A percentile compares a stretch with the other conserved stretches of the same genome.
phyloP scores from a whole-genome alignment of 352 stramenopile species.

The Phytophthora sansomeana region DNA sequence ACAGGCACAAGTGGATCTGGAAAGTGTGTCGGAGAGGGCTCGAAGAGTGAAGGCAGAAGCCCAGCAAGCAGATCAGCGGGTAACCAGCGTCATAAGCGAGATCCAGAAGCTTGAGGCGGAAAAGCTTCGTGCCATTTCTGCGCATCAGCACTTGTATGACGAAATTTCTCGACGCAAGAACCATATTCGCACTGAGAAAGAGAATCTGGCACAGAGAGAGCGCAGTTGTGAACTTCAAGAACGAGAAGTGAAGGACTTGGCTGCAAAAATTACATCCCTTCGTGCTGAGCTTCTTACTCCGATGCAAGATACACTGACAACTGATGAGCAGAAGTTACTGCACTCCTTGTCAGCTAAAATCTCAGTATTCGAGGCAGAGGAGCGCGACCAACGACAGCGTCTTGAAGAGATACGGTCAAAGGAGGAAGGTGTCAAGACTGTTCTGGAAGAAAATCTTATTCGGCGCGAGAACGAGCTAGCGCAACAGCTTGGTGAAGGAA shows the following conservation, averaged over 20 bases:
- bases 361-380: constrained; percentile 84
- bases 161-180: constrained; percentile 83
- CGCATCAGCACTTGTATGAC: constrained; percentile 80
- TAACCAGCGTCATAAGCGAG: constrained; percentile 82
- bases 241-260: constrained; percentile 69
- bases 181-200: constrained; percentile 75
- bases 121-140: constrained; percentile 75
- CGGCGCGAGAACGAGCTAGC: constrained; percentile 81
- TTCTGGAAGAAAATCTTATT: constrained; percentile 94
- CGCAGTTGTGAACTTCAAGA: constrained; percentile 66
- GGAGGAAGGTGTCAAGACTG: constrained; percentile 89
- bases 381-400: constrained; percentile 79
- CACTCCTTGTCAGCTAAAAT: constrained; percentile 75
- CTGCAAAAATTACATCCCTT: constrained; percentile 59
- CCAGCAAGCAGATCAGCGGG: constrained; percentile 91
- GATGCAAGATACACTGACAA: constrained; percentile 80
- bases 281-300: constrained; percentile 67
- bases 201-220: constrained; percentile 62
- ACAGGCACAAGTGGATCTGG: constrained; percentile 75
- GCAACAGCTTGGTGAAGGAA: constrained; percentile 63
- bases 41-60: constrained; percentile 88
- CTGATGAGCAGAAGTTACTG: constrained; percentile 56
- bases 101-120: constrained; percentile 88
- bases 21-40: constrained; percentile 75
- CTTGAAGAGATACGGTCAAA: constrained; percentile 92